These are phyloP conservation scores for Thraustochytrium striatum DNA, from an alignment of 352 stramenopile species.

Conservation along the genomic window DNA sequence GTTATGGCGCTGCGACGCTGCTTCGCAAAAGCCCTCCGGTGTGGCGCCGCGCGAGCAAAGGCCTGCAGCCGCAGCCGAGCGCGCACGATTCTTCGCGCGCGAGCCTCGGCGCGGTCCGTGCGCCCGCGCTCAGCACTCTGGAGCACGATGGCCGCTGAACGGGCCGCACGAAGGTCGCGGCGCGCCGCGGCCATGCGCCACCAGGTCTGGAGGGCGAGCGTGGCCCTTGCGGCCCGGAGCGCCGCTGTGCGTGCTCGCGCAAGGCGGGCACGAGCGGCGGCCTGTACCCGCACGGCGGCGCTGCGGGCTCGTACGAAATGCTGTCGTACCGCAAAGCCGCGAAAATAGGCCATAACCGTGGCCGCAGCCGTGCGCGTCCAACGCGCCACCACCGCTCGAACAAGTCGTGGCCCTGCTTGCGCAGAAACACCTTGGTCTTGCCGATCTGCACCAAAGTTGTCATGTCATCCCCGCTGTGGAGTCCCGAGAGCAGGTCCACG, in stretches of 20 bases:
- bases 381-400: slow-evolving; percentile 30
- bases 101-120: not conserved
- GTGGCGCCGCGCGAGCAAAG: not conserved
- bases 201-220: slow-evolving; percentile 5
- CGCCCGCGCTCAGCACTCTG: slow-evolving; percentile 5
- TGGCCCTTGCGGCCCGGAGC: not conserved
- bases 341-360: not conserved
- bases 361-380: not conserved
- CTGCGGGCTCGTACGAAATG: not conserved
- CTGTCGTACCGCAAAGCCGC: not conserved
- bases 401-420: slow-evolving; percentile 45
- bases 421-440: slow-evolving; percentile 50
- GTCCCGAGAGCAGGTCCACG: not conserved
- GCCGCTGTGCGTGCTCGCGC: not conserved
- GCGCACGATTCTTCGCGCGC: not conserved
- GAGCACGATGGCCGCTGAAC: not conserved
- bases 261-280: not conserved
- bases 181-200: not conserved
- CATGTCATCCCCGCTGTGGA: not conserved
- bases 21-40: not conserved
- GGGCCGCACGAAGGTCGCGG: not conserved
- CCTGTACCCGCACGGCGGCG: not conserved
- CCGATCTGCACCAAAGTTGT: slow-evolving; percentile 21
- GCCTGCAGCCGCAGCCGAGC: slow-evolving; percentile 2
- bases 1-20: not conserved